Conservation (phyloP, 1,139 yeast genomes). For the Blastobotrys malaysiensis region DNA sequence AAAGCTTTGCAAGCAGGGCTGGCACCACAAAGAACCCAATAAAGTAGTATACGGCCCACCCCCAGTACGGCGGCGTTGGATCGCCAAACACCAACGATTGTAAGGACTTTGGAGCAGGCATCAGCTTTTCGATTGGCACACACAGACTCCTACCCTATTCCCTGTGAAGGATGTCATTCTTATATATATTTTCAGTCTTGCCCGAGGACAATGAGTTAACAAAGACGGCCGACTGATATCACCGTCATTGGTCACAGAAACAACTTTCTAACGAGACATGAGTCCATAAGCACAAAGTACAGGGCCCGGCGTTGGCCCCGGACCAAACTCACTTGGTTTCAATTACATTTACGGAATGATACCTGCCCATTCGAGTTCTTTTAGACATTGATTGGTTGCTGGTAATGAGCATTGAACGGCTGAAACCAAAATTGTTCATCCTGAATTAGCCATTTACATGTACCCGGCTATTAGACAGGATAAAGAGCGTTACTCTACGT, state of each 20-base stretch:
- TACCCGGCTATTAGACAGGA: neutral
- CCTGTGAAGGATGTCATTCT: neutral
- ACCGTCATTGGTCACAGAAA: neutral
- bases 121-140: neutral
- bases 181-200: neutral
- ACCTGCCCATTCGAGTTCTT: neutral
- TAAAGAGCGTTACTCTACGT: neutral
- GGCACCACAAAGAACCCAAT: neutral
- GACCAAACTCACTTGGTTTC: neutral
- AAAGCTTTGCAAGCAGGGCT: neutral
- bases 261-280: neutral
- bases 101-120: neutral
- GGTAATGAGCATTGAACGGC: neutral
- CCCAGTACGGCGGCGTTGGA: neutral
- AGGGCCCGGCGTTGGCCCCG: too few species aligned
- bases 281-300: too few species aligned
- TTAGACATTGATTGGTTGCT: neutral
- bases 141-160: neutral
- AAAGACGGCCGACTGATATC: neutral
- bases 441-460: neutral
- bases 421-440: neutral
- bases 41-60: neutral
- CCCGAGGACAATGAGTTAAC: neutral
- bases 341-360: neutral
- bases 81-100: neutral